Conservation (phyloP, 2,329 filamentous ascomycete species). For the Nemania sp. region DNA sequence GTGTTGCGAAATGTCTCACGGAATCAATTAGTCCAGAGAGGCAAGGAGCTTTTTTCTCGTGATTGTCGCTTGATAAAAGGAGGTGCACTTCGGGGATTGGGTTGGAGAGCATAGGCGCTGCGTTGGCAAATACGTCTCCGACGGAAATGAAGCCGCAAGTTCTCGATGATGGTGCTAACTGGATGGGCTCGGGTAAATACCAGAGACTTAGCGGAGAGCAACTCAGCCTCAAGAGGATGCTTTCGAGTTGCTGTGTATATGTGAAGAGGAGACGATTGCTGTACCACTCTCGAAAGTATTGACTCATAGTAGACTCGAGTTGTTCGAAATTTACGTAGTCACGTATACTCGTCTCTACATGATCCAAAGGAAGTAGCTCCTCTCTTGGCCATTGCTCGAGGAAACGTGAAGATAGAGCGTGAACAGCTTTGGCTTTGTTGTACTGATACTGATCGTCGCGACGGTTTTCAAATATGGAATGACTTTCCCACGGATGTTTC, state of each 20-base stretch:
- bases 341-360: constrained; percentile 3
- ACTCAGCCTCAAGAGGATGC: too few species aligned
- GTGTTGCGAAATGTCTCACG: neutral
- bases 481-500: neutral
- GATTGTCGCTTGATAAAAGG: neutral
- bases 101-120: neutral
- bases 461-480: neutral
- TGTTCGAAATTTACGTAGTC: neutral
- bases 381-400: neutral
- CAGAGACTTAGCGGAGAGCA: too few species aligned
- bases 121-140: constrained; percentile 6
- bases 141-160: constrained; percentile 9
- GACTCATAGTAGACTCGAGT: neutral
- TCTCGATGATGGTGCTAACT: neutral
- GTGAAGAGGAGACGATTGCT: constrained; percentile 2
- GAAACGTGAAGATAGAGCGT: neutral
- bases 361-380: neutral
- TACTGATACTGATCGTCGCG: neutral
- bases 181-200: neutral
- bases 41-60: neutral
- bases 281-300: constrained; percentile 6
- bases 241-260: constrained; percentile 3
- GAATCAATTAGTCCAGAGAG: constrained; percentile 3
- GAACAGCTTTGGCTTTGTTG: neutral
- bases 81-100: neutral